Evolutionary conservation across 2,329 filamentous ascomycete genomes (phyloP), one percentile per base, ranked within the genome.

Genomic region (Aciculosporium take): DNA sequence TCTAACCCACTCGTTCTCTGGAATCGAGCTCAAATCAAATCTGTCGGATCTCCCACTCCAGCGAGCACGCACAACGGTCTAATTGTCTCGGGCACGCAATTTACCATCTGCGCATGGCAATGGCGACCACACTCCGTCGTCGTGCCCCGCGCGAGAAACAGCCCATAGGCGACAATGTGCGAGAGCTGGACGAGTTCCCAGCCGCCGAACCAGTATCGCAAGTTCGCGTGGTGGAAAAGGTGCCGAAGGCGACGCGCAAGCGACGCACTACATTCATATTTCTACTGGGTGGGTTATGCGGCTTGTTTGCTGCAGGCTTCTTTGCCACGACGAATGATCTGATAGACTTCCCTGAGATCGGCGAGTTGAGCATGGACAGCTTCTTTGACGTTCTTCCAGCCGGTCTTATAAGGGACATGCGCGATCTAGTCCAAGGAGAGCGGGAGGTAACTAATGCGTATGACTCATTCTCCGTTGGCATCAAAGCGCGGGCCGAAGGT

Each of bases 251-350:
- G 13, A 68, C 65, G 39, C 74, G 74, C 48, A 93, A 89, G 63
- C 76, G 84, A 51, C 77, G 80, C 47, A 84, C 77, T 60, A 79
- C 80, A 2, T 76, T 93, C 54, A 83, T 95, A 23, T 96, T 98
- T 61, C 66, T 81, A 8, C 69, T 98, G 17, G 91, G 91, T 25
- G 85, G 87, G 31, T 55, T 98, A n/a, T 89, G 91, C 52, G 91
- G 91, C 10, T 73, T 98, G 42, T 65, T 94, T n/a, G 71, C 81
- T 2, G 91, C 91, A 2, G 81, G 87, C 24, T 87, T 94, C 61
- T 91, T 98, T 52, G 89, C 88, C 24, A 81, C 82, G 49, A 84
- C 74, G 58, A 91, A 88, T 62, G 87, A 95, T 55, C 72, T 96
- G 47, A 88, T 95, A 48, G 86, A 86, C 46, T 69, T 95, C 48